These are phyloP conservation scores for Wallacemonas sp. DNA, from an alignment of 208 protist genomes.

Conservation along the genomic window DNA sequence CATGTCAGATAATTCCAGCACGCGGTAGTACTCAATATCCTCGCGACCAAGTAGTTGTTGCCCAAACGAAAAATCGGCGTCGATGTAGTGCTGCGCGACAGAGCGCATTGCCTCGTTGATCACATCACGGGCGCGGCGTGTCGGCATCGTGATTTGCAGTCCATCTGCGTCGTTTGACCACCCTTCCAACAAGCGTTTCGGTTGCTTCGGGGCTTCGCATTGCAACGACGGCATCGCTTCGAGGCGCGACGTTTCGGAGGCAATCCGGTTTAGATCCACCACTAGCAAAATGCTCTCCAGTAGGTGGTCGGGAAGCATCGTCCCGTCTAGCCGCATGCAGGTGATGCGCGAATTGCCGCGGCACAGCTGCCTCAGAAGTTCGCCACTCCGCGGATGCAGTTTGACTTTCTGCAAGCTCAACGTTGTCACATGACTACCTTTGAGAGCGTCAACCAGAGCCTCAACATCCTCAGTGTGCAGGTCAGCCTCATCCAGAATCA, in stretches of 20 bases:
- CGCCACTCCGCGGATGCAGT: constrained; percentile 25
- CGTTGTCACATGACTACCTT: constrained; percentile 33
- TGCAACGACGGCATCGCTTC: constrained; percentile 25
- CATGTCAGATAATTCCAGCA: constrained; percentile 21
- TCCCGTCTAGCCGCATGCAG: constrained; percentile 31
- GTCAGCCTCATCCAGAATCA: constrained; percentile 48
- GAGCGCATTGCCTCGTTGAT: constrained; percentile 10
- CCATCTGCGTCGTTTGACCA: constrained; percentile 2
- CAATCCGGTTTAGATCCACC: constrained; percentile 48
- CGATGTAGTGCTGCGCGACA: constrained; percentile 14
- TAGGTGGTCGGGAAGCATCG: constrained; percentile 33
- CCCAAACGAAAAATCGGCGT: constrained; percentile 22
- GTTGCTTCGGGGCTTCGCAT: constrained; percentile 18
- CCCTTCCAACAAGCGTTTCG: constrained; percentile 9
- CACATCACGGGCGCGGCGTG: not conserved
- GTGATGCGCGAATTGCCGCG: constrained; percentile 34
- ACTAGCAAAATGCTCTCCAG: constrained; percentile 37
- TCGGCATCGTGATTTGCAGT: not conserved
- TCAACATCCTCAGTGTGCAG: constrained; percentile 30
- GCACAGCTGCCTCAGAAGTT: constrained; percentile 39
- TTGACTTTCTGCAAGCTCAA: constrained; percentile 45
- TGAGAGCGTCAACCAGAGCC: constrained; percentile 32
- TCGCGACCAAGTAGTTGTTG: constrained; percentile 32
- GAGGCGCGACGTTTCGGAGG: constrained; percentile 3
- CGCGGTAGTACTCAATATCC: constrained; percentile 14